Evolutionary conservation across 805 yeast genomes (phyloP).

Genomic region (Myxozyma neotropica): DNA sequence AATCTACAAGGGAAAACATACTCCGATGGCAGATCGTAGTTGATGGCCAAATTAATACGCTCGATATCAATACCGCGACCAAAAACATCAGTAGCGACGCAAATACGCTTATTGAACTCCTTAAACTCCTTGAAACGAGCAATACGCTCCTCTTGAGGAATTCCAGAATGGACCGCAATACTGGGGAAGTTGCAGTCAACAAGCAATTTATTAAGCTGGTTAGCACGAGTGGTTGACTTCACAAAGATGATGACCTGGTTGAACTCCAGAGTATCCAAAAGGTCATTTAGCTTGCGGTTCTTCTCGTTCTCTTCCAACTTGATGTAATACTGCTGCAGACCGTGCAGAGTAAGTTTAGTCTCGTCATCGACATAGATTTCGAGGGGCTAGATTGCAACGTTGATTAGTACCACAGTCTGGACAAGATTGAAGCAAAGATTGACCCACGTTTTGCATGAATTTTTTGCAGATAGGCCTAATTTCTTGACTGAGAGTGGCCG

Average conservation of each 20-base stretch:
- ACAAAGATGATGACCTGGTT: slow-evolving; percentile 98
- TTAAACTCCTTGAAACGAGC: slow-evolving; percentile 94
- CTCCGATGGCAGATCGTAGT: slow-evolving; percentile 93
- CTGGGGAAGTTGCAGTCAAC: slow-evolving; percentile 95
- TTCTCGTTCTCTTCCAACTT: slow-evolving; percentile 88
- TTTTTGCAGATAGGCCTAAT: slow-evolving; percentile 96
- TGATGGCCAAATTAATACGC: slow-evolving; percentile 96
- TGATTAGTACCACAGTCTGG: neutral
- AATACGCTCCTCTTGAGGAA: slow-evolving; percentile 97
- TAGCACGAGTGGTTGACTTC: slow-evolving; percentile 86
- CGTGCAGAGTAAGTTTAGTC: slow-evolving; percentile 95
- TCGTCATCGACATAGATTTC: slow-evolving; percentile 98
- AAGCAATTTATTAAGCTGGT: slow-evolving; percentile 83
- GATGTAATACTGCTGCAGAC: slow-evolving; percentile 94
- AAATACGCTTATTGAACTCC: slow-evolving; percentile 97
- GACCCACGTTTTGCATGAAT: slow-evolving; percentile 77
- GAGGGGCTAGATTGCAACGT: slow-evolving; percentile 57
- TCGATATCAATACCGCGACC: slow-evolving; percentile 99
- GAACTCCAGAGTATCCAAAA: slow-evolving; percentile 91
- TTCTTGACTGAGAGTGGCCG: slow-evolving; percentile 92
- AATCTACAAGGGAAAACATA: slow-evolving; percentile 1
- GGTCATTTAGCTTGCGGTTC: slow-evolving; percentile 88
- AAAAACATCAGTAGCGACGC: slow-evolving; percentile 97
- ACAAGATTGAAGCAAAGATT: neutral
- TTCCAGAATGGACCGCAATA: slow-evolving; percentile 92